Evolutionary conservation across 129 eudicot species (phyloP).

Genomic region (Flaveria robusta): DNA sequence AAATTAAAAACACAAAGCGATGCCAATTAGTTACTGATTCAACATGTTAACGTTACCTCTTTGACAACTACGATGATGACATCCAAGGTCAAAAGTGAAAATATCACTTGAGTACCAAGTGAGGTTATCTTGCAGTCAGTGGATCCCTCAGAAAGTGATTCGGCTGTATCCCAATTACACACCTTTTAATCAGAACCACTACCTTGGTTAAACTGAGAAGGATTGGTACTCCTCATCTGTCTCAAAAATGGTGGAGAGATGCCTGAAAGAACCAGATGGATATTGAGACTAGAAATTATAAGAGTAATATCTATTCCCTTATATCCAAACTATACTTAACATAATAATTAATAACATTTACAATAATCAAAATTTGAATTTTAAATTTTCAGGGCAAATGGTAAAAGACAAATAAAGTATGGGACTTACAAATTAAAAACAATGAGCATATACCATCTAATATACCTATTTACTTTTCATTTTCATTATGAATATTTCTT

Average conservation of each 20-base stretch:
- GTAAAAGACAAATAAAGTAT: not conserved
- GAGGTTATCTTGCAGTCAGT: constrained; percentile 42
- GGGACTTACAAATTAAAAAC: not conserved
- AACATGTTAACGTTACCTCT: constrained; percentile 38
- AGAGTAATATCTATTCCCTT: not conserved
- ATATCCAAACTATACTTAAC: not conserved
- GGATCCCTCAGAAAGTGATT: constrained; percentile 38
- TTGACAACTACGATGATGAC: constrained; percentile 35
- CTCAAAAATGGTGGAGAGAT: constrained; percentile 44
- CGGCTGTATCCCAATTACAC: constrained; percentile 23
- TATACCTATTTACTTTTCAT: not conserved
- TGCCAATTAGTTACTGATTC: not conserved
- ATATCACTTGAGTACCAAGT: constrained; percentile 49
- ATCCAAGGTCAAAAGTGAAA: constrained; percentile 48
- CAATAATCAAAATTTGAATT: not conserved
- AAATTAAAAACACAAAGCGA: constrained; percentile 25
- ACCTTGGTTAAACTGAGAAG: constrained; percentile 47
- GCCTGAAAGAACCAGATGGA: constrained; percentile 40
- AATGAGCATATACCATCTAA: not conserved
- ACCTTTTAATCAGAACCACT: constrained; percentile 49
- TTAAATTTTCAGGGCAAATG: not conserved
- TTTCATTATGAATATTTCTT: not conserved
- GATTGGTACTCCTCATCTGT: constrained; percentile 39
- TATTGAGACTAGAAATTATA: not conserved
- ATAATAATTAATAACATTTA: not conserved